Evolutionary conservation across 2,329 filamentous ascomycete species (phyloP).

Genomic region (Trichoderma breve): DNA sequence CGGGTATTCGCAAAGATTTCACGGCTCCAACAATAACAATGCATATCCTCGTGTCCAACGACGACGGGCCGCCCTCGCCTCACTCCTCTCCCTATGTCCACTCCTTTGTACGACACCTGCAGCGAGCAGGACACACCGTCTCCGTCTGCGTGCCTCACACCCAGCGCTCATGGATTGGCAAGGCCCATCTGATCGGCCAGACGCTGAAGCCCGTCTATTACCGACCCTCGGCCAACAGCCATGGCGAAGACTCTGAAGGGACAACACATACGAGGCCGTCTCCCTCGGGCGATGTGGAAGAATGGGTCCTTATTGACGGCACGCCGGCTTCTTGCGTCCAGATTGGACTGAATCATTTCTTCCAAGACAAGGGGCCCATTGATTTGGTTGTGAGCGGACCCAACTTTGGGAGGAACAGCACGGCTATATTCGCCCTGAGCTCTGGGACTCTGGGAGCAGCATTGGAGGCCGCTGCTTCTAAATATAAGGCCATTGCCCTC

Average conservation of each 20-base stretch:
- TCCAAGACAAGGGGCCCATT: slow-evolving; percentile 66
- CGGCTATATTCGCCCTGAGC: slow-evolving; percentile 73
- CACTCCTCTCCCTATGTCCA: slow-evolving; percentile 79
- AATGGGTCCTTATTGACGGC: slow-evolving; percentile 80
- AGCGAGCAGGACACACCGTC: slow-evolving; percentile 76
- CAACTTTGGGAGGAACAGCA: slow-evolving; percentile 82
- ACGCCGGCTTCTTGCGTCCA: slow-evolving; percentile 80
- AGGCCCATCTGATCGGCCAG: slow-evolving; percentile 93
- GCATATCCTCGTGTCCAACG: slow-evolving; percentile 70
- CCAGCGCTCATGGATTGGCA: slow-evolving; percentile 97
- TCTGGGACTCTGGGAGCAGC: slow-evolving; percentile 76
- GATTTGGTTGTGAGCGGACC: slow-evolving; percentile 78
- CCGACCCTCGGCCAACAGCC: slow-evolving; percentile 51
- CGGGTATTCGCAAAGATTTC: background rate
- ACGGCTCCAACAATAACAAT: slow-evolving; percentile 44
- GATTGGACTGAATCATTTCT: slow-evolving; percentile 79
- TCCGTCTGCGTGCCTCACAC: slow-evolving; percentile 88
- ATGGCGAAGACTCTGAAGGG: slow-evolving; percentile 54
- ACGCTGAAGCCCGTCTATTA: slow-evolving; percentile 84
- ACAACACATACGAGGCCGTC: slow-evolving; percentile 59
- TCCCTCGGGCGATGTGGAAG: slow-evolving; percentile 59
- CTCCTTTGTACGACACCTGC: slow-evolving; percentile 67
- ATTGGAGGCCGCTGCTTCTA: slow-evolving; percentile 72
- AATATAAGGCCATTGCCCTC: slow-evolving; percentile 71
- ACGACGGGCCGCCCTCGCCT: slow-evolving; percentile 76